A percentile compares a stretch with the other conserved stretches of the same genome.
phyloP scores from a whole-genome alignment of 176 grass and related monocot genomes.

The Oryza longistaminata region DNA sequence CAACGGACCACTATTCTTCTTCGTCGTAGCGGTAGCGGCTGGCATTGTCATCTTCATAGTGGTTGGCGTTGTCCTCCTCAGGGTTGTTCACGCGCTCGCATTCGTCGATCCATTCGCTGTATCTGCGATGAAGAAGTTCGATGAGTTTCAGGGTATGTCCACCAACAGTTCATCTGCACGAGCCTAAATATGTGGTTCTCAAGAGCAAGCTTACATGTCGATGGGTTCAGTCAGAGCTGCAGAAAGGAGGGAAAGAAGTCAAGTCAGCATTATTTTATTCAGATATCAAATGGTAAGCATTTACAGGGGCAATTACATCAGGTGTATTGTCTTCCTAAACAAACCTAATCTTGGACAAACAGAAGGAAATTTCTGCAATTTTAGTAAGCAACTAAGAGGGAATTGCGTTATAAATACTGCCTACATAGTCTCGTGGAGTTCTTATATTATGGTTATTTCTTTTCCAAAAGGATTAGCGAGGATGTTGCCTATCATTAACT shows the following conservation, averaged over 20 bases:
- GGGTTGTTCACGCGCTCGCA: constrained; percentile 71
- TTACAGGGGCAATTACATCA: not conserved
- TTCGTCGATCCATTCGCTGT: constrained; percentile 83
- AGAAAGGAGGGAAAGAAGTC: not conserved
- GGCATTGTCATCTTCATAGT: not conserved
- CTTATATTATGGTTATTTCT: not conserved
- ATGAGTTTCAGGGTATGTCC: not conserved
- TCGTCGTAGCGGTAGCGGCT: not conserved
- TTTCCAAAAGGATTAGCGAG: not conserved
- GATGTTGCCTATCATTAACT: not conserved
- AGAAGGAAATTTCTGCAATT: not conserved
- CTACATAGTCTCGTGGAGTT: not conserved
- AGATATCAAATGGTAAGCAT: not conserved
- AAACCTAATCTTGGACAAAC: not conserved
- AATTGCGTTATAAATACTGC: not conserved
- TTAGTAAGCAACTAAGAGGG: not conserved
- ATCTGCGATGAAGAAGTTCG: constrained; percentile 33
- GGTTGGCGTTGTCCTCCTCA: constrained; percentile 53
- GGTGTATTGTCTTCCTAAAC: not conserved
- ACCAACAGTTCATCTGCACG: not conserved
- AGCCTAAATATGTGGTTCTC: not conserved
- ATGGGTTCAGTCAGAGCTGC: constrained; percentile 76
- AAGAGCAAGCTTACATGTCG: constrained; percentile 59
- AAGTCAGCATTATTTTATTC: not conserved
- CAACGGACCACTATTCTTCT: not conserved